A percentile compares a stretch with the other conserved stretches of the same genome.
Evolutionary conservation across 768 basidiomycete species (phyloP).

Genomic region (Chalciporus chontae): DNA sequence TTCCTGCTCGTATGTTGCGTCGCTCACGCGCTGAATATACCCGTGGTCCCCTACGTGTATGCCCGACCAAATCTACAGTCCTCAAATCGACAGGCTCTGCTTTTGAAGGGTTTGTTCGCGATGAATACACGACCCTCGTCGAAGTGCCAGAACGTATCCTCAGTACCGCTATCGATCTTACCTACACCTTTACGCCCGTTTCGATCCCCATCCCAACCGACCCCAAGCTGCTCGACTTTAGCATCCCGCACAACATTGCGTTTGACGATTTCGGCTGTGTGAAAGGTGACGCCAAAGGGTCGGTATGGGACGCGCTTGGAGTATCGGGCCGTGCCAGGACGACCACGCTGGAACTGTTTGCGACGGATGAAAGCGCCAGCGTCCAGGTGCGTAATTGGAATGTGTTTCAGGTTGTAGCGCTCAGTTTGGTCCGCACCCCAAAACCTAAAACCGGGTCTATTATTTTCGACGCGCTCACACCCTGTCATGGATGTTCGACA

Average conservation of each 20-base stretch:
- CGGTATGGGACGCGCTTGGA: slow-evolving; percentile 57
- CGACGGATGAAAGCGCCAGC: slow-evolving; percentile 84
- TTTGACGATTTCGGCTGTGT: neutral
- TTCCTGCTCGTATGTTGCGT: neutral
- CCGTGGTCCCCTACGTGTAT: no score
- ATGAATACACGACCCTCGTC: slow-evolving; percentile 84
- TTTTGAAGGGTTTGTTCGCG: slow-evolving; percentile 76
- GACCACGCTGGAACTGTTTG: slow-evolving; percentile 78
- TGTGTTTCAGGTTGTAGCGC: no score
- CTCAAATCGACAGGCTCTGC: slow-evolving; percentile 88
- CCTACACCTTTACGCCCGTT: slow-evolving; percentile 59
- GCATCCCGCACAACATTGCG: slow-evolving; percentile 32
- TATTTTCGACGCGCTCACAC: neutral
- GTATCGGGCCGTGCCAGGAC: slow-evolving; percentile 50
- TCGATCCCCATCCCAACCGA: slow-evolving; percentile 47
- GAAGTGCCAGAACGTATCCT: slow-evolving; percentile 89
- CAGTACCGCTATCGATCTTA: slow-evolving; percentile 80
- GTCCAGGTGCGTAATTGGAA: slow-evolving; percentile 62
- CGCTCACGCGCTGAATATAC: neutral
- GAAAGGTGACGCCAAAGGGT: slow-evolving; percentile 36
- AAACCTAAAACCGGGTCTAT: no score
- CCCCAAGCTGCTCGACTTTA: slow-evolving; percentile 49
- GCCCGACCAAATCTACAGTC: slow-evolving; percentile 41
- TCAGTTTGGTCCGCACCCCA: no score
- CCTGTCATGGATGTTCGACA: neutral